Evolutionary conservation across 768 basidiomycete species (phyloP), one percentile per base, ranked within the genome.

Genomic region (Zangia roseola): DNA sequence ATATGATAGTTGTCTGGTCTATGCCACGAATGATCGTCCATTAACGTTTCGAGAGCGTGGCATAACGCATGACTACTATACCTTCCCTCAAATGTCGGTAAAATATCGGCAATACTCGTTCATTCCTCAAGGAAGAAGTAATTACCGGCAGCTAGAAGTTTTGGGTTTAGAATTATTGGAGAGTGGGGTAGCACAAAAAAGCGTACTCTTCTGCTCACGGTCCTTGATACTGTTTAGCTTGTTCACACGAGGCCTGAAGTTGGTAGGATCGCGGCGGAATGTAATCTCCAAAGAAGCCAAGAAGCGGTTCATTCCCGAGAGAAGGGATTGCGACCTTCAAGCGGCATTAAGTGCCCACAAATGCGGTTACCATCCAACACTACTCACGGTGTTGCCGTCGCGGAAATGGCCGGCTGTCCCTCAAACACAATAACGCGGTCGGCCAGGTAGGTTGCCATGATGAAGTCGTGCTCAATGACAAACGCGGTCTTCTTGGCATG

Each of bases 401-500:
- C 94, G 43, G 86, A 45, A 42, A 94, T 70, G 35, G 94, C 94
- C 6, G 97, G 95, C 59, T 83, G 70, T 33, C 91, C 91, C 65
- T 89, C 86, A 59, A 92, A 94, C 12, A 94, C 92, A 51, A 95
- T 93, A 60, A 97, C 93, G 39, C 95, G 88, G 67, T 99, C 97
- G 35, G 97, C 95, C 47, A 99, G 88, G 70, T 99, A 98, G 2
- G 95, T 97, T 4, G 95, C 94, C 95, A 97, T 97, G 75, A 98
- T 97, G 71, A 99, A 97, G 76, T 98, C 95, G 83, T 99, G 97
- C 79, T 99, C 97, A 63, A 99, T 97, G 60, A 99, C 81, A 68
- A 99, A 97, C 0, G 97, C 97, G 1, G 94, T 98, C 74, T 94
- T 94, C 77, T 97, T 97, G 13, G 93, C 82, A 63, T 97, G 90